Conservation (phyloP, 805 yeast genomes). For the Nakazawaea holstii region DNA sequence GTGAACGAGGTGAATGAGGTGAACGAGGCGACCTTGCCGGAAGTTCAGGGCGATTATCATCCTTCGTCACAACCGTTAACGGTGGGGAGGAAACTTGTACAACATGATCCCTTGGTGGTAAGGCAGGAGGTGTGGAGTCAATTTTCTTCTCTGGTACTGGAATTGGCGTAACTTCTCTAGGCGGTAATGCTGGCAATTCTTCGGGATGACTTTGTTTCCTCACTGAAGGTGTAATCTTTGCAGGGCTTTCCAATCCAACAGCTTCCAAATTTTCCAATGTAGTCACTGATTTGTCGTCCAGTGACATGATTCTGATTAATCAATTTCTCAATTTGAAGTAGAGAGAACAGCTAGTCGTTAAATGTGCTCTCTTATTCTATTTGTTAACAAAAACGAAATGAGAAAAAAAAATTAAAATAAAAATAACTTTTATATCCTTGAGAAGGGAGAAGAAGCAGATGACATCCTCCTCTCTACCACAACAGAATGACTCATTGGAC, state of each 20-base stretch:
- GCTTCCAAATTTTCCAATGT: not conserved
- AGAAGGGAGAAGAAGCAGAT: not conserved
- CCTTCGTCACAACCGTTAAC: not conserved
- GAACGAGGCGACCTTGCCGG: slow-evolving; percentile 1
- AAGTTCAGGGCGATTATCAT: not conserved
- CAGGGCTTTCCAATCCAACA: slow-evolving; percentile 1
- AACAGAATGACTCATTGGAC: not conserved
- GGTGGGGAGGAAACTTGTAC: not conserved
- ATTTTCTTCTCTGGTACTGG: not conserved
- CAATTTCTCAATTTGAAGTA: too few relatives aligned
- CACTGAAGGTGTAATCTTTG: not conserved
- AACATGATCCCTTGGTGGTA: slow-evolving; percentile 8
- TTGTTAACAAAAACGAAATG: too few relatives aligned
- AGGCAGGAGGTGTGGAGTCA: not conserved
- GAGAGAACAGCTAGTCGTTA: too few relatives aligned
- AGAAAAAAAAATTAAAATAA: too few relatives aligned
- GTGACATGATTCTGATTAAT: not conserved
- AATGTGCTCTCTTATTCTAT: too few relatives aligned
- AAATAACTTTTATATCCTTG: too few relatives aligned
- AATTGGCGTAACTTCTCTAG: not conserved
- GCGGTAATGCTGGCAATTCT: slow-evolving; percentile 1
- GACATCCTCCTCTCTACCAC: not conserved
- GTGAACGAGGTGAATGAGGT: not conserved
- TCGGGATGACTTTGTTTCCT: not conserved
- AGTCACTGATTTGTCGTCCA: not conserved